These are phyloP conservation scores for Fraxinus nigra DNA, from an alignment of 305 asterid species.

Conservation along the genomic window DNA sequence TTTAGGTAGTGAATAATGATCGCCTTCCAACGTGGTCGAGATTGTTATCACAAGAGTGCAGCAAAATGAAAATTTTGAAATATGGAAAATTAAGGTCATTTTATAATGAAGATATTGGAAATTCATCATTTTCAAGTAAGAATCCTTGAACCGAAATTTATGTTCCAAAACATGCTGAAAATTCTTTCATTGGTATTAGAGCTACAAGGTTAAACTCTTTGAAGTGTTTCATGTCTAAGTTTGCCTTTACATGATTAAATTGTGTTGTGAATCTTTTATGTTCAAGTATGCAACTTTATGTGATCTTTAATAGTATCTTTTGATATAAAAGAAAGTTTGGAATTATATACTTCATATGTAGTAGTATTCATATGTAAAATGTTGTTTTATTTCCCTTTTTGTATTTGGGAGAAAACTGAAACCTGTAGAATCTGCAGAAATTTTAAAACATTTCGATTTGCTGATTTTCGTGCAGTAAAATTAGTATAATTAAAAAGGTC, in stretches of 20 bases:
- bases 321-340: neutral
- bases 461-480: no score
- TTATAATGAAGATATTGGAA: neutral
- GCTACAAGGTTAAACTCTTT: neutral
- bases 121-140: neutral
- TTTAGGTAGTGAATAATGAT: neutral
- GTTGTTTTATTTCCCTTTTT: neutral
- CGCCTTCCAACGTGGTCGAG: neutral
- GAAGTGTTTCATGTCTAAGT: neutral
- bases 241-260: neutral
- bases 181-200: neutral
- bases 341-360: neutral
- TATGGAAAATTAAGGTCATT: neutral
- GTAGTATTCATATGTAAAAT: neutral
- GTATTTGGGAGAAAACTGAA: neutral
- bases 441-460: neutral
- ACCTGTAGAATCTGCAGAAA: no score
- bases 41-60: neutral
- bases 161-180: neutral
- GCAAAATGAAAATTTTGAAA: no score
- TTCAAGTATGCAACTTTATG: neutral
- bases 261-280: neutral
- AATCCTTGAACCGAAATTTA: neutral
- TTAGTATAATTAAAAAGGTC: neutral
- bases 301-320: neutral